Evolutionary conservation across 192 early-diverging fungal genomes (phyloP).

Genomic region (Backusella sp.): DNA sequence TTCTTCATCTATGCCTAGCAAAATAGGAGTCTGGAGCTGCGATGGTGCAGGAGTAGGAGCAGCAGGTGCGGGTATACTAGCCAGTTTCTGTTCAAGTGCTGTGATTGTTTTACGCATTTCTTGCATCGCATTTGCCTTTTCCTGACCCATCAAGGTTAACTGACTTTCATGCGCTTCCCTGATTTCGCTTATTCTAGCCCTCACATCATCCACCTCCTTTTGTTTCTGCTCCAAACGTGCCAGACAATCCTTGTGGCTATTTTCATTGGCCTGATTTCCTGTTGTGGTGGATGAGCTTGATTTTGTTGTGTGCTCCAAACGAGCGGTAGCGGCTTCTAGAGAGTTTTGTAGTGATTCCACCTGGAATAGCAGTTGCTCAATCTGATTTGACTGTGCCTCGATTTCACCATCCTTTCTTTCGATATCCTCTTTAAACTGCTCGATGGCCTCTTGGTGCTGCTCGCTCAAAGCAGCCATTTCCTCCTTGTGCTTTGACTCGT

Average conservation of each 20-base stretch:
- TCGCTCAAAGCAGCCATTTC: not conserved
- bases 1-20: not conserved
- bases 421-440: not conserved
- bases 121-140: conserved; percentile 18
- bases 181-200: not conserved
- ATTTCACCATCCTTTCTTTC: conserved; percentile 15
- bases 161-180: conserved; percentile 14
- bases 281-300: not conserved
- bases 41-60: not conserved
- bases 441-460: not conserved
- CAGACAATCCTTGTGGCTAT: not conserved
- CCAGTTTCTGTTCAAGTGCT: not conserved
- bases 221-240: not conserved
- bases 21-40: not conserved
- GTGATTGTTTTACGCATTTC: conserved; percentile 10
- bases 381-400: conserved; percentile 17
- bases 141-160: conserved; percentile 8
- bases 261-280: not conserved
- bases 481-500: not conserved
- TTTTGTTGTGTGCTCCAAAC: conserved; percentile 23
- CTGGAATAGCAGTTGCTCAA: conserved; percentile 17
- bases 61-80: not conserved
- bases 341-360: conserved; percentile 22
- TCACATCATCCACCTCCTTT: conserved; percentile 8
- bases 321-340: conserved; percentile 24